Evolutionary conservation across 139 green algal species (phyloP).

Genomic region (Coccomyxa sp.): DNA sequence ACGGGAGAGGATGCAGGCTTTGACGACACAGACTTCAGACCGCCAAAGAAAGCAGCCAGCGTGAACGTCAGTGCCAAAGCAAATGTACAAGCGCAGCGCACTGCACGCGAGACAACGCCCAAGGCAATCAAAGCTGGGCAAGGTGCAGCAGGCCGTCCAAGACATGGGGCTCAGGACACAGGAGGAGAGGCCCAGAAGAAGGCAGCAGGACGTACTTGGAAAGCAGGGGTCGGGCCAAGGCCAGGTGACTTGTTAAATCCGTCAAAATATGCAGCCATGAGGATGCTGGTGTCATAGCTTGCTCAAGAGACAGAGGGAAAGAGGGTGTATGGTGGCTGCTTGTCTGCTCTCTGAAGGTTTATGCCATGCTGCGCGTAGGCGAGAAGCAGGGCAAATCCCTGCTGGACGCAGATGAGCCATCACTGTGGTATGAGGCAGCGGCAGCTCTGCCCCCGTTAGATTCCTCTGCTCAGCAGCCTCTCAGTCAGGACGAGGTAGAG

Average conservation of each 20-base stretch:
- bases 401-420: constrained; percentile 45
- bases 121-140: not conserved
- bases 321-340: not conserved
- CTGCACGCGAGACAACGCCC: not conserved
- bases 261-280: not conserved
- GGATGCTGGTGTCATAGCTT: not conserved
- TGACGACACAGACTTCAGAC: constrained; percentile 72
- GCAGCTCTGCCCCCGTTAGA: not conserved
- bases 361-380: constrained; percentile 16
- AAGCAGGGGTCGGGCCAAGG: constrained; percentile 45
- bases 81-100: not conserved
- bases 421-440: constrained; percentile 55
- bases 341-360: not conserved
- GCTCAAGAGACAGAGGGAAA: not conserved
- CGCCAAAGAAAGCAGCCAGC: constrained; percentile 11
- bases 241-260: constrained; percentile 35
- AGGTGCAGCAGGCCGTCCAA: not conserved
- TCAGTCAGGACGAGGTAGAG: constrained; percentile 29
- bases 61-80: not conserved
- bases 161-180: no score
- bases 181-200: no score
- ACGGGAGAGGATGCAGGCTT: constrained; percentile 43
- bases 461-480: constrained; percentile 5
- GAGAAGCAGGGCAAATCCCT: constrained; percentile 42
- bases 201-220: constrained; percentile 49